Percentiles rank a stretch among this genome's conserved stretches.
phyloP scores from a whole-genome alignment of 2,329 filamentous ascomycete species.

The Coniochaeta sp. region DNA sequence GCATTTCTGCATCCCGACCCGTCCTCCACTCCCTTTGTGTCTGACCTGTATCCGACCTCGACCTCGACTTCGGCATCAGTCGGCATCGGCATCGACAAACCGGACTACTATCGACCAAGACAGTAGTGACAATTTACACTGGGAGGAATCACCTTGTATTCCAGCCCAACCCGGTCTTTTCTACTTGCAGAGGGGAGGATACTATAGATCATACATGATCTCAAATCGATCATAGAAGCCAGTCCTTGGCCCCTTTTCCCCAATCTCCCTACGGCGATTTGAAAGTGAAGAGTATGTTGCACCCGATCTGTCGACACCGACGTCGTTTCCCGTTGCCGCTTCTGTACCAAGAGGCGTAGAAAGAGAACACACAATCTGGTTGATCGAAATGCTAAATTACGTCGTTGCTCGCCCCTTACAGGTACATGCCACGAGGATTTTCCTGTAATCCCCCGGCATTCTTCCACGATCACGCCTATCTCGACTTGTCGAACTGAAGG shows the following conservation, averaged over 20 bases:
- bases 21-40: slow-evolving; percentile 25
- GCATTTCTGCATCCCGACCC: slow-evolving; percentile 18
- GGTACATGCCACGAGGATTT: slow-evolving; percentile 32
- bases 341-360: background rate
- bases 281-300: slow-evolving; percentile 17
- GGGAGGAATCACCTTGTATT: background rate
- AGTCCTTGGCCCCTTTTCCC: slow-evolving; percentile 12
- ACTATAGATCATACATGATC: slow-evolving; percentile 15
- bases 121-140: slow-evolving; percentile 1
- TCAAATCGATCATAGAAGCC: slow-evolving; percentile 13
- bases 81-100: slow-evolving; percentile 7
- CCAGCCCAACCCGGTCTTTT: background rate
- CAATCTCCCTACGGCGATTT: slow-evolving; percentile 9
- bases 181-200: background rate
- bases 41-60: background rate
- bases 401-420: slow-evolving; percentile 23
- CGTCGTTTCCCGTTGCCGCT: background rate
- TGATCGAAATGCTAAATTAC: slow-evolving; percentile 16
- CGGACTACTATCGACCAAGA: background rate
- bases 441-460: slow-evolving; percentile 18
- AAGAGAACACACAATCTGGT: background rate
- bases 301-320: background rate
- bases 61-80: background rate
- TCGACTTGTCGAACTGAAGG: slow-evolving; percentile 28
- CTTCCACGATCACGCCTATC: slow-evolving; percentile 29